Percentiles rank a stretch among this genome's conserved stretches.
phyloP scores from a whole-genome alignment of 2,329 filamentous ascomycete genomes.

The Erysiphe pulchra region DNA sequence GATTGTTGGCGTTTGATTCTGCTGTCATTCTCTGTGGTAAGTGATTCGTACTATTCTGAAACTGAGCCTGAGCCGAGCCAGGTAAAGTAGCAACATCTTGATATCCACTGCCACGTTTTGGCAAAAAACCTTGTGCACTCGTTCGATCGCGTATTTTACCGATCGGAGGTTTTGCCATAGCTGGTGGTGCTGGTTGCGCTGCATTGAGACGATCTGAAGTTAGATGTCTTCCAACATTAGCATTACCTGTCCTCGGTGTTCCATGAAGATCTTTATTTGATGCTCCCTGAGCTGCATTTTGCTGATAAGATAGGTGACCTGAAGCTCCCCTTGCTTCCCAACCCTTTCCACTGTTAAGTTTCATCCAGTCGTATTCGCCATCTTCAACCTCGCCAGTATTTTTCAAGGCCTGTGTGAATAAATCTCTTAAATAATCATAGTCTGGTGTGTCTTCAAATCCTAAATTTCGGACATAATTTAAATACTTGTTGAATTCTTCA shows the following conservation, averaged over 20 bases:
- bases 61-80: slow-evolving; percentile 82
- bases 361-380: slow-evolving; percentile 99
- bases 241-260: slow-evolving; percentile 40
- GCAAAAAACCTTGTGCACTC: slow-evolving; percentile 48
- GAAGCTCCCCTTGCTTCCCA: slow-evolving; percentile 62
- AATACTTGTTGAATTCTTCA: slow-evolving; percentile 92
- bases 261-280: slow-evolving; percentile 69
- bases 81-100: slow-evolving; percentile 62
- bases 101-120: slow-evolving; percentile 52
- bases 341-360: slow-evolving; percentile 72
- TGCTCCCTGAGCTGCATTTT: slow-evolving; percentile 52
- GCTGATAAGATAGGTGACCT: slow-evolving; percentile 49
- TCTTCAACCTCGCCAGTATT: slow-evolving; percentile 86
- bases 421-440: slow-evolving; percentile 88
- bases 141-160: slow-evolving; percentile 47
- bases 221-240: slow-evolving; percentile 31
- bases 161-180: slow-evolving; percentile 44
- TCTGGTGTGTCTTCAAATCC: slow-evolving; percentile 97
- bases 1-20: slow-evolving; percentile 32
- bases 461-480: slow-evolving; percentile 90
- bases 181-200: slow-evolving; percentile 69
- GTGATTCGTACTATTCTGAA: slow-evolving; percentile 86
- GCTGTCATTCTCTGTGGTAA: slow-evolving; percentile 38
- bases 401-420: slow-evolving; percentile 90
- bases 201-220: slow-evolving; percentile 81